phyloP scores from a whole-genome alignment of 2,329 filamentous ascomycete species.

The Fusarium coffeatum region DNA sequence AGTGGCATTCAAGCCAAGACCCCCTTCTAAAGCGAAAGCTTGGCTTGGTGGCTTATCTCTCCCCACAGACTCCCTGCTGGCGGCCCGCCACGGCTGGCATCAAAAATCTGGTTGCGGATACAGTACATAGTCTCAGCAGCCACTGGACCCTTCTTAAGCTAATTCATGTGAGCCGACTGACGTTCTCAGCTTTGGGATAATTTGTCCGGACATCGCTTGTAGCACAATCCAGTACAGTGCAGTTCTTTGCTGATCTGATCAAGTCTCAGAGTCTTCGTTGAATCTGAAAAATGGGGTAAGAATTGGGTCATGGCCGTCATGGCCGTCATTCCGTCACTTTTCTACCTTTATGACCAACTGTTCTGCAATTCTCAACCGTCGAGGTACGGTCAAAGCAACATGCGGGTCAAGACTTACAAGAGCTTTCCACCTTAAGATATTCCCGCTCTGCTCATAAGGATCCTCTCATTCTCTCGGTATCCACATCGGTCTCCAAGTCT shows the following conservation, averaged over 20 bases:
- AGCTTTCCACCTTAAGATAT: slow-evolving; percentile 1
- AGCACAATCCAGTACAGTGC: slow-evolving; percentile 36
- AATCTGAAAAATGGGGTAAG: not conserved
- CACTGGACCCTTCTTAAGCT: slow-evolving; percentile 18
- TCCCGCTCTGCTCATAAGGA: not conserved
- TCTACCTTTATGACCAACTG: not conserved
- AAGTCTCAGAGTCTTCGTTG: slow-evolving; percentile 6
- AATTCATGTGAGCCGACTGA: slow-evolving; percentile 24
- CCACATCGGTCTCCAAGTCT: not conserved
- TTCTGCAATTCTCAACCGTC: not conserved
- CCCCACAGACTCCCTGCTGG: slow-evolving; percentile 42
- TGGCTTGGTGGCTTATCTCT: slow-evolving; percentile 29
- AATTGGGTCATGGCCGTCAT: not conserved
- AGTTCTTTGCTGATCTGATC: slow-evolving; percentile 40
- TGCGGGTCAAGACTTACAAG: slow-evolving; percentile 11
- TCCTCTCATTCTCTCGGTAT: slow-evolving; percentile 3
- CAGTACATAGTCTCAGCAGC: not conserved
- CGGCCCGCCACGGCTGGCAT: slow-evolving; percentile 44
- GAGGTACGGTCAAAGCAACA: not conserved
- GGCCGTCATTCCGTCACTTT: slow-evolving; percentile 1
- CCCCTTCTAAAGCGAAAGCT: slow-evolving; percentile 31
- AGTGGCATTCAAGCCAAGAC: slow-evolving; percentile 28
- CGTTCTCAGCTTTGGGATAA: slow-evolving; percentile 20
- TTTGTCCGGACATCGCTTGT: slow-evolving; percentile 17
- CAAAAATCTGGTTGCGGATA: slow-evolving; percentile 38